Conservation (phyloP, 176 grass and related monocot species). For the Alloteropsis semialata region DNA sequence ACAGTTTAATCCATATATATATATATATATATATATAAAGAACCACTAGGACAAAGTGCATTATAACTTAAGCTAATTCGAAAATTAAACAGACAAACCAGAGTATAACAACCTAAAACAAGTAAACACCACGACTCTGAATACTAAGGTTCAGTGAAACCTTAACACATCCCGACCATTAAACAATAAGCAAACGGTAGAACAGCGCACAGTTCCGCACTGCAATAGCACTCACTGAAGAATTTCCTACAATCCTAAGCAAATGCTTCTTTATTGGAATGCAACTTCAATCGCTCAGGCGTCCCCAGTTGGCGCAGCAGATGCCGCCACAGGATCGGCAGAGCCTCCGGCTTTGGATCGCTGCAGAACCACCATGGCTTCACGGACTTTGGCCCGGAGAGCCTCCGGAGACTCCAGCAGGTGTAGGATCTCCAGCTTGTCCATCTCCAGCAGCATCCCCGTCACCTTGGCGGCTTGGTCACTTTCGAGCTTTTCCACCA, state of each 20-base stretch:
- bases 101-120: too few relatives aligned
- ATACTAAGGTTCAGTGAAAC: neutral
- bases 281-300: neutral
- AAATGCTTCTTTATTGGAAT: neutral
- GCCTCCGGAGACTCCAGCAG: conserved; percentile 43
- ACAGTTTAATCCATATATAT: neutral
- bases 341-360: neutral
- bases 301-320: neutral
- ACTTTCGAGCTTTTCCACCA: conserved; percentile 22
- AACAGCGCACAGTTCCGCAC: neutral
- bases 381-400: conserved; percentile 34
- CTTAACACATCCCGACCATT: neutral
- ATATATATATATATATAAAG: too few relatives aligned
- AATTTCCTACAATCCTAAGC: neutral
- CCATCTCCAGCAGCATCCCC: conserved; percentile 66
- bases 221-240: neutral
- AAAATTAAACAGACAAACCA: neutral
- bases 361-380: conserved; percentile 37
- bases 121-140: neutral
- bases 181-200: neutral
- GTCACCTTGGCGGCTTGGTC: conserved; percentile 41
- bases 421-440: conserved; percentile 38
- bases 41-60: neutral
- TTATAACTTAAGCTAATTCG: neutral
- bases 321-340: neutral